phyloP scores from a whole-genome alignment of 371 early-diverging fungal genomes.

The Mucor lusitanicus region DNA sequence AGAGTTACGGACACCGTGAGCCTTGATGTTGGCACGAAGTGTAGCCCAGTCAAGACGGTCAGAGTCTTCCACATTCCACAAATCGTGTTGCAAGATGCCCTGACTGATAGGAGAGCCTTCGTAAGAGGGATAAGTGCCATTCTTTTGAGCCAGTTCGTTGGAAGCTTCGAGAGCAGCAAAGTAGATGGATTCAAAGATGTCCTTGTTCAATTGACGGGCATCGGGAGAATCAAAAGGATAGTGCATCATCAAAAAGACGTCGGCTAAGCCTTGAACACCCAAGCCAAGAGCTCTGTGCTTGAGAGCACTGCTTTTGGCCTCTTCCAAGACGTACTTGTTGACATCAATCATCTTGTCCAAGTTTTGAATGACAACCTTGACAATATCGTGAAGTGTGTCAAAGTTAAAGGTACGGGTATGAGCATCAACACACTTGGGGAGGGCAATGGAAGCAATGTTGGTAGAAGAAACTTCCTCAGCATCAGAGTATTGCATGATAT shows the following conservation, averaged over 20 bases:
- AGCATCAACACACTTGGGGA: slow-evolving; percentile 83
- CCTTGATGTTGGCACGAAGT: slow-evolving; percentile 78
- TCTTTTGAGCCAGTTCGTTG: slow-evolving; percentile 81
- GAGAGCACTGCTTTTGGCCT: slow-evolving; percentile 83
- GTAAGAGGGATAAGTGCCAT: slow-evolving; percentile 90
- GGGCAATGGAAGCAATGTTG: slow-evolving; percentile 96
- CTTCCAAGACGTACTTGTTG: slow-evolving; percentile 92
- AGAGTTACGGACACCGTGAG: slow-evolving; percentile 93
- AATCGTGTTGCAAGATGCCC: slow-evolving; percentile 94
- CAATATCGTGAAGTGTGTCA: slow-evolving; percentile 56
- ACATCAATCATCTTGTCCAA: slow-evolving; percentile 97
- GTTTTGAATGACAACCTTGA: slow-evolving; percentile 86
- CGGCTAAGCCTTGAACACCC: slow-evolving; percentile 98
- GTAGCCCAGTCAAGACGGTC: slow-evolving; percentile 88
- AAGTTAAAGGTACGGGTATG: slow-evolving; percentile 46
- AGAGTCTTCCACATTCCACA: slow-evolving; percentile 83
- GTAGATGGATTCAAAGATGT: slow-evolving; percentile 97
- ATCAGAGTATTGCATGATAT: slow-evolving; percentile 94
- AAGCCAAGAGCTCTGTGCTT: slow-evolving; percentile 95
- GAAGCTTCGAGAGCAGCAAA: slow-evolving; percentile 94
- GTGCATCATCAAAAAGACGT: slow-evolving; percentile 93
- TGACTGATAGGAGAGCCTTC: slow-evolving; percentile 87
- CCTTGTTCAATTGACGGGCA: slow-evolving; percentile 84
- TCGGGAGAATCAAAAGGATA: slow-evolving; percentile 93
- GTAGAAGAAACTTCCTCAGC: slow-evolving; percentile 97